Evolutionary conservation across 176 grass and related monocot species (phyloP).

Genomic region (Hyparrhenia diplandra): DNA sequence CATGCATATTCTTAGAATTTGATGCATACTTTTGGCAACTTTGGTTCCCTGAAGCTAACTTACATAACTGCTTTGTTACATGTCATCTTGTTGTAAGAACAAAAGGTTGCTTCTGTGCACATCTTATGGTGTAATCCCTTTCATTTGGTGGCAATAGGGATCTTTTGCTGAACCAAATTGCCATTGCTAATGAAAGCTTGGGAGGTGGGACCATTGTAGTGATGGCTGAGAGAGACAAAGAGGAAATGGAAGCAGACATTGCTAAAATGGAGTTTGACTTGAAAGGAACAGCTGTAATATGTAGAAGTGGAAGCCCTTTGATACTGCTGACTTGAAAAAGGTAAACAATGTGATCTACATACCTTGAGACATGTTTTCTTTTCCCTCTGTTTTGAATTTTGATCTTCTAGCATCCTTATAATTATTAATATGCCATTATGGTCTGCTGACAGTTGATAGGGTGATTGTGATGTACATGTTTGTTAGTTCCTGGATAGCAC

Average conservation of each 20-base stretch:
- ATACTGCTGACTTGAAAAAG: slow-evolving; percentile 85
- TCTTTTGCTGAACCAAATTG: slow-evolving; percentile 78
- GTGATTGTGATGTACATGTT: slow-evolving; percentile 17
- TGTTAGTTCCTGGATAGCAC: slow-evolving; percentile 10
- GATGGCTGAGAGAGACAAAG: slow-evolving; percentile 79
- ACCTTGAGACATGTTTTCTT: background rate
- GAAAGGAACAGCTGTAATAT: slow-evolving; percentile 81
- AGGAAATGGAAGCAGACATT: slow-evolving; percentile 88
- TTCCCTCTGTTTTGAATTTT: slow-evolving; percentile 13
- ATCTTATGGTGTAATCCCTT: slow-evolving; percentile 13
- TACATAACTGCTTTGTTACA: background rate
- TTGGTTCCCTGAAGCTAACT: background rate
- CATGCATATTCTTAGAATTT: background rate
- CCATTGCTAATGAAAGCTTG: slow-evolving; percentile 79
- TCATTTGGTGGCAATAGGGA: slow-evolving; percentile 35
- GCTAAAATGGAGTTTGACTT: slow-evolving; percentile 84
- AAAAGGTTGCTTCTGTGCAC: background rate
- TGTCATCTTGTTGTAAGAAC: background rate
- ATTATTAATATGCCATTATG: background rate
- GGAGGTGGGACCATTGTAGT: slow-evolving; percentile 70
- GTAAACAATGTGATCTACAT: slow-evolving; percentile 10
- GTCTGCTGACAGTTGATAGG: background rate
- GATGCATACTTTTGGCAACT: background rate
- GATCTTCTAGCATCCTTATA: background rate
- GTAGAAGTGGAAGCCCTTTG: slow-evolving; percentile 76